Conservation (phyloP, 1,139 yeast species). For the Yarrowia galli region DNA sequence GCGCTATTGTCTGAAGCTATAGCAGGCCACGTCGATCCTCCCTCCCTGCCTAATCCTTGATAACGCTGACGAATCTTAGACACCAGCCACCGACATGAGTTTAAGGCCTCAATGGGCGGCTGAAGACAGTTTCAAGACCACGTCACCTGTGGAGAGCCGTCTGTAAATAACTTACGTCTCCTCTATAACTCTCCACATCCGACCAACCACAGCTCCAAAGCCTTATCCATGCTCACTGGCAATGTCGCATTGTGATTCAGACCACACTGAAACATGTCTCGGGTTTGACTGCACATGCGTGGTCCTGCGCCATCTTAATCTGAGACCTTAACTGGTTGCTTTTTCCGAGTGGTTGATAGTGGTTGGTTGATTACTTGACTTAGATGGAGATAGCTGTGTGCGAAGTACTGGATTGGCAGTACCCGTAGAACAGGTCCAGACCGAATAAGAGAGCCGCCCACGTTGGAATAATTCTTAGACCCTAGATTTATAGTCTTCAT, state of each 20-base stretch:
- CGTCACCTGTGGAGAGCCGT: neutral
- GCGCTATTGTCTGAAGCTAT: no score
- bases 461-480: no score
- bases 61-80: neutral
- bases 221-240: neutral
- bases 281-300: conserved; percentile 9
- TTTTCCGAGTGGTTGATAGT: no score
- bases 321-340: neutral
- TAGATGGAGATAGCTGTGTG: no score
- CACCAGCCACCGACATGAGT: neutral
- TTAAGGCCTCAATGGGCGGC: neutral
- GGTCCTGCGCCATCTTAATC: conserved; percentile 26
- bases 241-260: neutral
- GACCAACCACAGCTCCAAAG: conserved; percentile 3
- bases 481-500: neutral
- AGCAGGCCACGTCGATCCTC: neutral
- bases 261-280: conserved; percentile 1
- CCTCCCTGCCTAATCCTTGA: no score
- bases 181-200: no score
- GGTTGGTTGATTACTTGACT: no score
- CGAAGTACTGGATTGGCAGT: no score
- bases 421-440: no score
- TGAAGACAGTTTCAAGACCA: no score
- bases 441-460: no score
- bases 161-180: no score